Conservation (phyloP, 2,329 filamentous ascomycete species). For the Rachicladosporium sp. region DNA sequence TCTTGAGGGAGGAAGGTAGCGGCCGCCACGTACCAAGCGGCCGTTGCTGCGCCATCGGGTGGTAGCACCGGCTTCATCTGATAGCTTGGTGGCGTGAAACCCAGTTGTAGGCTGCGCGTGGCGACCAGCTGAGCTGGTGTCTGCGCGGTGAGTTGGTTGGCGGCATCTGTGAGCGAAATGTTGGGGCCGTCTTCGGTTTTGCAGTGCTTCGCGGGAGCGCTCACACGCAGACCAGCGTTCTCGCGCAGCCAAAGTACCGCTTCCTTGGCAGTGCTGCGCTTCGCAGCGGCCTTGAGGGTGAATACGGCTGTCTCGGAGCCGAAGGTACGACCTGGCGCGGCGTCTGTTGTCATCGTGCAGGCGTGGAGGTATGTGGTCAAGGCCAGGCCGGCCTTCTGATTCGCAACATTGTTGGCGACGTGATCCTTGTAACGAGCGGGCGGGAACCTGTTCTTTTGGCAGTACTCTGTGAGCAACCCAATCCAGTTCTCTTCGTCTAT, state of each 20-base stretch:
- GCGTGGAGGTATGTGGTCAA: slow-evolving; percentile 6
- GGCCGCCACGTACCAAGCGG: slow-evolving; percentile 23
- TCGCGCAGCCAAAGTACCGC: slow-evolving; percentile 31
- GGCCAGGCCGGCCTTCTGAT: slow-evolving; percentile 19
- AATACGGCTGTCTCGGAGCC: slow-evolving; percentile 24
- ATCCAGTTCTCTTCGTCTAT: slow-evolving; percentile 24
- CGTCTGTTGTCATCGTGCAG: slow-evolving; percentile 11
- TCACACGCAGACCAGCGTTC: slow-evolving; percentile 17
- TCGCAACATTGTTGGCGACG: slow-evolving; percentile 21
- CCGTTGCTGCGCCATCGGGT: slow-evolving; percentile 1
- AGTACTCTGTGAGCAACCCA: slow-evolving; percentile 26
- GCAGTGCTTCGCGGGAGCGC: slow-evolving; percentile 6
- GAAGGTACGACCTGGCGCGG: slow-evolving; percentile 19
- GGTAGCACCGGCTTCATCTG: slow-evolving; percentile 6
- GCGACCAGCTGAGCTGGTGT: slow-evolving; percentile 10
- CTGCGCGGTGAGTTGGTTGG: not conserved
- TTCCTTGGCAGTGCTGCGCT: slow-evolving; percentile 28
- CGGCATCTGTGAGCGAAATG: not conserved
- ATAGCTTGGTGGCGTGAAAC: slow-evolving; percentile 15
- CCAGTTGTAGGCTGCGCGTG: slow-evolving; percentile 13
- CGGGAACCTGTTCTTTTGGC: slow-evolving; percentile 6
- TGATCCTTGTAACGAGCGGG: slow-evolving; percentile 28
- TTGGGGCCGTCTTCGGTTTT: slow-evolving; percentile 5
- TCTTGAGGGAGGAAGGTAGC: slow-evolving; percentile 23
- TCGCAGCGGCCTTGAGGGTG: slow-evolving; percentile 29